phyloP scores from a whole-genome alignment of 1,284 basidiomycete species.

The Anthracocystis panici-leucophaei region DNA sequence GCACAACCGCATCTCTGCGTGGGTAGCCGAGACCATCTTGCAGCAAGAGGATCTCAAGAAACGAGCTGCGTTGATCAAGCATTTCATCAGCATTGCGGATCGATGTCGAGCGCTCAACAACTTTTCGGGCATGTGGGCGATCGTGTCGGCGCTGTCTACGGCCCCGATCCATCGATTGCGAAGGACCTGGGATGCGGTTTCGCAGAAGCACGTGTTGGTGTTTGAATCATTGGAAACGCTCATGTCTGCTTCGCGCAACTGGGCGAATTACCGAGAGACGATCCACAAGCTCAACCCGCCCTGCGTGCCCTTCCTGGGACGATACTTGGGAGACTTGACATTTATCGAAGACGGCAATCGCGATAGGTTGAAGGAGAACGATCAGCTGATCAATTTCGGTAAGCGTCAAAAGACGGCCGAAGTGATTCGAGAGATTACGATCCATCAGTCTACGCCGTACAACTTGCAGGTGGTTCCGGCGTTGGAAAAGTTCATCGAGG shows the following conservation, averaged over 20 bases:
- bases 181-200: slow-evolving; percentile 93
- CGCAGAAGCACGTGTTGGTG: slow-evolving; percentile 72
- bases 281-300: slow-evolving; percentile 89
- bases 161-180: slow-evolving; percentile 92
- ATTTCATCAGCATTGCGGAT: slow-evolving; percentile 92
- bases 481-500: slow-evolving; percentile 82
- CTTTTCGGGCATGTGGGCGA: slow-evolving; percentile 94
- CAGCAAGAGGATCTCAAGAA: slow-evolving; percentile 86
- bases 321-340: slow-evolving; percentile 93
- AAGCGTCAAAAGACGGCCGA: slow-evolving; percentile 94
- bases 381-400: slow-evolving; percentile 87
- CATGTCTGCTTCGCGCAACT: slow-evolving; percentile 91
- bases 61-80: slow-evolving; percentile 84
- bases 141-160: slow-evolving; percentile 93
- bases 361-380: slow-evolving; percentile 78
- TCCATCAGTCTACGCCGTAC: slow-evolving; percentile 86
- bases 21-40: slow-evolving; percentile 92
- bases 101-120: slow-evolving; percentile 90
- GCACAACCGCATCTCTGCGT: slow-evolving; percentile 87
- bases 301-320: slow-evolving; percentile 97
- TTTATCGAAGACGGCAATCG: slow-evolving; percentile 99
- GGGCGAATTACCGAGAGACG: slow-evolving; percentile 87
- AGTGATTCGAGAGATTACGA: slow-evolving; percentile 94
- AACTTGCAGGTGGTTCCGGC: slow-evolving; percentile 80
- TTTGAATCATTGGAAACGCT: slow-evolving; percentile 81